Evolutionary conservation across 192 early-diverging fungal genomes (phyloP), one percentile per base, ranked within the genome.

Genomic region (Coemansia sp.): DNA sequence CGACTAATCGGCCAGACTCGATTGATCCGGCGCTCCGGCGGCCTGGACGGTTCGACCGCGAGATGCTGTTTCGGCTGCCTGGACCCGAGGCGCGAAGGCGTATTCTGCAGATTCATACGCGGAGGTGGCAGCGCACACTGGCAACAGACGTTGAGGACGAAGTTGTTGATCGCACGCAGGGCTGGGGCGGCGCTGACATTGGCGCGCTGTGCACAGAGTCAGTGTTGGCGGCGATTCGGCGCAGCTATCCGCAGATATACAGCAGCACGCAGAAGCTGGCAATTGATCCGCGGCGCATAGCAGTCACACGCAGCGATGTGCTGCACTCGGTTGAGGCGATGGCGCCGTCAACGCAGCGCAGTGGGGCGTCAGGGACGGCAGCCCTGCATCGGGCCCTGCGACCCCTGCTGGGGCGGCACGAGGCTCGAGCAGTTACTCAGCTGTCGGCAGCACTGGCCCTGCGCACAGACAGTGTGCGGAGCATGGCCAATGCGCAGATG

Each of bases 1-100:
- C 97, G 3, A 98, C 97, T 0, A 98, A 98, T 73, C 88, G 97
- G 15, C 97, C 97, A 0, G 97, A 98, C 74, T 91, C 96, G 49
- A 89, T 98, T 56, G 96, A 98, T 62, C 81, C 85, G 34, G 97
- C 94, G 1, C 73, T 98, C 15, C 79, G 97, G 59, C 83, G 97
- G 26, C 97, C 97, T 2, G 97, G 95, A 4, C 83, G 97, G 4
- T 92, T 98, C 59, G 97, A 98, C 71, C 81, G 94, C 7, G 91
- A 97, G 53, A 74, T 97, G 3, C 97, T 94, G 74, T 92, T 98
- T 4, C 83, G 89, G 1, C 94, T 94, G 14, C 97, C 97, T 0
- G 94, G 51, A 69, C 7, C 79, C 61, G 8, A 87, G 90, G 17
- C 79, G 94, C 14, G 58, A 62, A 17, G 87, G 6, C 84, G 90